These are phyloP conservation scores for Helicocarpus griseus DNA, from an alignment of 2,329 filamentous ascomycete species.

Conservation along the genomic window DNA sequence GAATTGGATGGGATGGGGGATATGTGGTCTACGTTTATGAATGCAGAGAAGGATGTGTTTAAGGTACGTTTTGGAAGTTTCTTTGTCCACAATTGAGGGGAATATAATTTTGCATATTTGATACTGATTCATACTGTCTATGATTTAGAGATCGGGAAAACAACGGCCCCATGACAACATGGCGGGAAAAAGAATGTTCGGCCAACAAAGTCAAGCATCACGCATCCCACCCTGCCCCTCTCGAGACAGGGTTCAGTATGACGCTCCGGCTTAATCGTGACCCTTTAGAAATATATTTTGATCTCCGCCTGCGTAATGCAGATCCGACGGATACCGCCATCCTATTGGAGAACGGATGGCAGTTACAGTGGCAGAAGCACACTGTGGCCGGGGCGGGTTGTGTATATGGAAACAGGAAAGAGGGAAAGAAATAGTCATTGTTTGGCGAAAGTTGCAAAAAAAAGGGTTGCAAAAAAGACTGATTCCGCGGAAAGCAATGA, in stretches of 20 bases:
- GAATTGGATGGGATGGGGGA: not conserved
- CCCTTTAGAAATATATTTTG: conserved; percentile 36
- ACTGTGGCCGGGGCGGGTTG: conserved; percentile 46
- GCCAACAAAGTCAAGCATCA: conserved; percentile 92
- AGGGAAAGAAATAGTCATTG: not conserved
- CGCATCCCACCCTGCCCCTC: conserved; percentile 73
- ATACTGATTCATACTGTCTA: not conserved
- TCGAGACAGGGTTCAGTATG: conserved; percentile 74
- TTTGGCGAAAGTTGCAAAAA: not conserved
- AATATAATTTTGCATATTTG: not conserved
- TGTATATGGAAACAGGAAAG: not conserved
- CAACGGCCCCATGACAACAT: not conserved
- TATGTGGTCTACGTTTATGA: not conserved
- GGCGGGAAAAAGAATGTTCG: conserved; percentile 48
- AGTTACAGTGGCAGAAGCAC: conserved; percentile 46
- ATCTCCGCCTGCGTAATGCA: conserved; percentile 63
- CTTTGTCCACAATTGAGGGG: not conserved
- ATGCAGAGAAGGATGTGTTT: not conserved
- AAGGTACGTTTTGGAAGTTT: not conserved
- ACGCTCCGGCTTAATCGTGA: conserved; percentile 99
- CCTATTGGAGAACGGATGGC: conserved; percentile 50
- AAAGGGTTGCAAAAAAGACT: too few relatives aligned
- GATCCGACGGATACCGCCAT: conserved; percentile 62
- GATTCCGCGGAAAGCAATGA: too few relatives aligned
- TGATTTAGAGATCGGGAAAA: not conserved